phyloP scores from a whole-genome alignment of 768 basidiomycete genomes.

The Tylopilus sp. region DNA sequence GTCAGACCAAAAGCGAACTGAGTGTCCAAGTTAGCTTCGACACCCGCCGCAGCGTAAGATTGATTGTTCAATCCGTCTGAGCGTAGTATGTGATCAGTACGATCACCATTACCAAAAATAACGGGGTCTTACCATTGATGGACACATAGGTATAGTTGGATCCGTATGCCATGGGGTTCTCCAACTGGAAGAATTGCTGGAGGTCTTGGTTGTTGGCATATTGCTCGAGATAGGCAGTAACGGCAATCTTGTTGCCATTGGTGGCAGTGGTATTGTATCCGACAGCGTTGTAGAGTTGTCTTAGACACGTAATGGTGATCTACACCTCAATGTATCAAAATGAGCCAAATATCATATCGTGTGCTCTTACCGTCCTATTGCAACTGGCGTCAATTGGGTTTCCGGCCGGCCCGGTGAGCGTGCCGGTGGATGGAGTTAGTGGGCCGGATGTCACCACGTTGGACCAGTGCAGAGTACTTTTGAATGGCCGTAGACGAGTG shows the following conservation, averaged over 20 bases:
- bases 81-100: conserved; percentile 7
- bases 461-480: conserved; percentile 38
- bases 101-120: not conserved
- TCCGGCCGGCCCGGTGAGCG: conserved; percentile 32
- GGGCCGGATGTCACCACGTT: not conserved
- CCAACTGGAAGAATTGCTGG: conserved; percentile 35
- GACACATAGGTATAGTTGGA: conserved; percentile 52
- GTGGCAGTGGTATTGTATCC: conserved; percentile 43
- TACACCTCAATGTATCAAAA: not conserved
- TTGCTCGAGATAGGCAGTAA: conserved; percentile 54
- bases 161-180: conserved; percentile 45
- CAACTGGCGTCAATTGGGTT: conserved; percentile 45
- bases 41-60: conserved; percentile 46
- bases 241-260: conserved; percentile 46
- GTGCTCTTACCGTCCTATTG: conserved; percentile 31
- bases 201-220: conserved; percentile 54
- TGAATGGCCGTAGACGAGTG: conserved; percentile 42
- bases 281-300: conserved; percentile 52
- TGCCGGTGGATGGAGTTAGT: not conserved
- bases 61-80: conserved; percentile 63
- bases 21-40: conserved; percentile 65
- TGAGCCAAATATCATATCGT: not conserved
- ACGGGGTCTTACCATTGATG: conserved; percentile 44
- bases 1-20: conserved; percentile 67
- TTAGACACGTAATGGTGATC: conserved; percentile 52